Evolutionary conservation across 805 yeast species (phyloP).

Genomic region (Hanseniaspora meyeri): DNA sequence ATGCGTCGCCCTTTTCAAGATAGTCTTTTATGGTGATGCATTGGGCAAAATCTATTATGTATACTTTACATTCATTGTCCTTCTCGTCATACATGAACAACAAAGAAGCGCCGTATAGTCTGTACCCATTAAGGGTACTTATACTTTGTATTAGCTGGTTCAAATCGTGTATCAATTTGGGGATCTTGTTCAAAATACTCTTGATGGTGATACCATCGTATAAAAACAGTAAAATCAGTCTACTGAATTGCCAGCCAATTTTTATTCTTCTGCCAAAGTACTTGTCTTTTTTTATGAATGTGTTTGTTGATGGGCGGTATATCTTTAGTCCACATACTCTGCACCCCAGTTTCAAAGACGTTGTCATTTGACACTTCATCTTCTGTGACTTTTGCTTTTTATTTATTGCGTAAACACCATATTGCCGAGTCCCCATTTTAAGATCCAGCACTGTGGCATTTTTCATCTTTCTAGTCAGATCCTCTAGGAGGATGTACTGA

Average conservation of each 20-base stretch:
- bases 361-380: slow-evolving; percentile 67
- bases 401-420: slow-evolving; percentile 79
- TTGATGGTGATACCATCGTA: slow-evolving; percentile 55
- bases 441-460: slow-evolving; percentile 87
- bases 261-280: slow-evolving; percentile 75
- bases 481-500: slow-evolving; percentile 77
- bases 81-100: slow-evolving; percentile 68
- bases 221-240: slow-evolving; percentile 59
- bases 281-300: slow-evolving; percentile 66
- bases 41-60: slow-evolving; percentile 91
- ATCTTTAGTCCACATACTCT: slow-evolving; percentile 92
- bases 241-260: slow-evolving; percentile 65
- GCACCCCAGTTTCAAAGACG: slow-evolving; percentile 73
- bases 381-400: slow-evolving; percentile 69
- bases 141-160: slow-evolving; percentile 48
- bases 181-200: slow-evolving; percentile 56
- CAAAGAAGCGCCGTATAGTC: slow-evolving; percentile 85
- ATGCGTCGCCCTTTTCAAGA: slow-evolving; percentile 27
- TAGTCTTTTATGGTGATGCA: slow-evolving; percentile 59
- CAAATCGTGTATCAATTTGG: slow-evolving; percentile 48
- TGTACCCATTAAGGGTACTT: slow-evolving; percentile 49
- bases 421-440: slow-evolving; percentile 97
- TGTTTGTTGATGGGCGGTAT: slow-evolving; percentile 39
- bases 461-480: slow-evolving; percentile 68
- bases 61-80: slow-evolving; percentile 32